Base-by-base conservation (phyloP, 306 rosid genomes). In the Ormosia emarginata region DNA sequence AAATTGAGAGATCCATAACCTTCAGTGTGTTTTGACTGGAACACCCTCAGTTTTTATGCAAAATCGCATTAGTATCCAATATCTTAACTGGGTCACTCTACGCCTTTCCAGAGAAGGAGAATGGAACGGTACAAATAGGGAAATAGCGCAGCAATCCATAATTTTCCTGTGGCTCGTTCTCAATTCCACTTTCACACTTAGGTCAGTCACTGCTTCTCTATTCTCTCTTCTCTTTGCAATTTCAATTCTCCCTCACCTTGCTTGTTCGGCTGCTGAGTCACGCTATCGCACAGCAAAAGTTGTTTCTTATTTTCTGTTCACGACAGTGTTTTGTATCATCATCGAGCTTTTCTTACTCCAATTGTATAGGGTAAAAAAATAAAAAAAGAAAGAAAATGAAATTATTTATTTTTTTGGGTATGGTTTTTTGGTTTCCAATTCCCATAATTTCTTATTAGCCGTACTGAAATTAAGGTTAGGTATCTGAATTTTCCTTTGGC, bases 51-150 rank as follows among this genome's bases (percentile, higher is more conserved):
- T 2, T 0, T 1, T 9, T 0, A 10, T 8, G 4, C 5, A 34
- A 32, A 84, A 15, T 80, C n/a, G 49, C 91, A 6, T 0, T 5
- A 55, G n/a, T 75, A 67, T 66, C 91, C 87, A 71, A 62, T 69
- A 37, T 1, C 94, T 89, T 85, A 84, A 82, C 90, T 30, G 2
- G 66, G 10, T 52, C 52, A 39, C 36, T 74, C 56, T 36, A 10
- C 14, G 4, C 52, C 0, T 17, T 76, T 71, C 15, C 59, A 36
- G 43, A 59, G 55, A 53, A 59, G 36, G 59, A 66, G 69, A 39
- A 69, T 15, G 81, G 58, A 79, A 76, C 57, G 18, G 77, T 68
- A n/a, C 67, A 68, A 66, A 85, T 77, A 78, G 36, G 12, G 36
- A 79, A 67, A 84, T 78, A 78, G 50, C 57, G 66, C 8, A 6